Conservation (phyloP, 257 asterid genomes). For the Datura wrightii region DNA sequence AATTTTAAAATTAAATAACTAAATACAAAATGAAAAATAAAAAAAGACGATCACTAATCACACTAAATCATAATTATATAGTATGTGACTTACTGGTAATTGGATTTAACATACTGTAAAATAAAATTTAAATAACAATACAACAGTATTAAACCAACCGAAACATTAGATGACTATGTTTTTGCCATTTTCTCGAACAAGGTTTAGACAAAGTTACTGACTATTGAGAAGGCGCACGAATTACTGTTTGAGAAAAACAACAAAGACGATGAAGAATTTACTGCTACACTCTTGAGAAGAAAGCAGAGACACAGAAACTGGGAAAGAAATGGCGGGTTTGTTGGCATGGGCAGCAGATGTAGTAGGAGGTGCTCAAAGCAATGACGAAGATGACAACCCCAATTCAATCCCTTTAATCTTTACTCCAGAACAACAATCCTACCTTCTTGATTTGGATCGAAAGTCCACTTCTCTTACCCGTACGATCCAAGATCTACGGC, state of each 20-base stretch:
- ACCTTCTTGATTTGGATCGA: slow-evolving; percentile 68
- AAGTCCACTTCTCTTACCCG: slow-evolving; percentile 74
- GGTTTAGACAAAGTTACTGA: neutral
- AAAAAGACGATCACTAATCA: too few species aligned
- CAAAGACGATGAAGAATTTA: neutral
- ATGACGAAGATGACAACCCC: slow-evolving; percentile 58
- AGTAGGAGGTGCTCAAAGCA: slow-evolving; percentile 73
- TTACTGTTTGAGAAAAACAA: too few species aligned
- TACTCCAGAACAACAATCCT: slow-evolving; percentile 77
- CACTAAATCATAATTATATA: too few species aligned
- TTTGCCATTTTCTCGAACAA: too few species aligned
- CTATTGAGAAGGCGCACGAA: neutral
- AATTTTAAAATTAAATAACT: too few species aligned
- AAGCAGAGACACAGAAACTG: neutral
- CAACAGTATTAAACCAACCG: too few species aligned
- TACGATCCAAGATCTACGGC: slow-evolving; percentile 93
- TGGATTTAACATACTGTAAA: too few species aligned
- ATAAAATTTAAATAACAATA: too few species aligned
- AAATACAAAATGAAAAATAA: too few species aligned
- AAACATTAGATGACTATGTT: too few species aligned
- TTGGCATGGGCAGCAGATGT: slow-evolving; percentile 99
- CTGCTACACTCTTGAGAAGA: too few species aligned
- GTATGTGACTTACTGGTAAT: too few species aligned
- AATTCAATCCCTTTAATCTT: slow-evolving; percentile 77
- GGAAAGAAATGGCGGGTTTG: slow-evolving; percentile 75